These are phyloP conservation scores for Ustilago loliicola DNA, from an alignment of 1,284 basidiomycete species.

Conservation along the genomic window DNA sequence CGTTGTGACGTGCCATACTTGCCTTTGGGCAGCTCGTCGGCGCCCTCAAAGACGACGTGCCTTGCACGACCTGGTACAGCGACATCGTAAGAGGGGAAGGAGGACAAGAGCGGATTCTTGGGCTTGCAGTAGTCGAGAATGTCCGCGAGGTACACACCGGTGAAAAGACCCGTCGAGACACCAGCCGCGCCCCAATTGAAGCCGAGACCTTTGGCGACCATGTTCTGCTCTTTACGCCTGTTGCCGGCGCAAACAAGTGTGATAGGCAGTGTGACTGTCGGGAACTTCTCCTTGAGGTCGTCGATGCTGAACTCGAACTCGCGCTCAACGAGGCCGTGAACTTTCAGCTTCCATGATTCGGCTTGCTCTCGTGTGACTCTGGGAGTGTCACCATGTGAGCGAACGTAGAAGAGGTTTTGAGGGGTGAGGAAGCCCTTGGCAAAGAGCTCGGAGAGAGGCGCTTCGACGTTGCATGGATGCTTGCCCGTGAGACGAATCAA, in stretches of 20 bases:
- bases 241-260: constrained; percentile 81
- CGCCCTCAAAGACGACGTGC: constrained; percentile 79
- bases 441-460: constrained; percentile 74
- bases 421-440: constrained; percentile 77
- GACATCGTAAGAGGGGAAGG: constrained; percentile 63
- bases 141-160: constrained; percentile 78
- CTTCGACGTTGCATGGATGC: constrained; percentile 78
- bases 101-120: constrained; percentile 56
- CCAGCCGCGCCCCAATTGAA: constrained; percentile 76
- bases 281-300: constrained; percentile 73
- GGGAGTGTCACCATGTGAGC: constrained; percentile 79
- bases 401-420: constrained; percentile 77
- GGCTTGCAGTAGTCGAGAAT: constrained; percentile 75
- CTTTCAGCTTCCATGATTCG: constrained; percentile 74
- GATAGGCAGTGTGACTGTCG: constrained; percentile 77
- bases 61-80: constrained; percentile 71
- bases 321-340: constrained; percentile 72
- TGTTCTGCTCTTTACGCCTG: constrained; percentile 79
- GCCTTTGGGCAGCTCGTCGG: constrained; percentile 77
- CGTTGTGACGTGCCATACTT: constrained; percentile 78
- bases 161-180: constrained; percentile 78
- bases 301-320: constrained; percentile 61
- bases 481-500: constrained; percentile 61
- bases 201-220: constrained; percentile 75
- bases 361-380: constrained; percentile 72